phyloP scores from a whole-genome alignment of 2,329 filamentous ascomycete genomes.

The Beauveria australis region DNA sequence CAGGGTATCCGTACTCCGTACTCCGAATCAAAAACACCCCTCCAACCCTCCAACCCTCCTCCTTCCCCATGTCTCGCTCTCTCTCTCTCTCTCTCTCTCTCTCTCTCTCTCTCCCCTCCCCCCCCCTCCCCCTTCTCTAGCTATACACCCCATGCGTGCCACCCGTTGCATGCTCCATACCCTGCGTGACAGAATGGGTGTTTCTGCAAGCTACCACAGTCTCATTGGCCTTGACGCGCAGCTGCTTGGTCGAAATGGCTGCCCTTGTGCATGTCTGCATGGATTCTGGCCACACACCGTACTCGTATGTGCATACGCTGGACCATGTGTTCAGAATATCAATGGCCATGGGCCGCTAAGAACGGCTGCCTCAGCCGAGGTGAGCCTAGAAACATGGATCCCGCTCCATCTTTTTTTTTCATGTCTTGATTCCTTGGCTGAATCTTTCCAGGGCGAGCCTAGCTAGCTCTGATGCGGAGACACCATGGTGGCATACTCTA shows the following conservation, averaged over 20 bases:
- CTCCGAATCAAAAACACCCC: slow-evolving; percentile 1
- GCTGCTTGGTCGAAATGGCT: slow-evolving; percentile 2
- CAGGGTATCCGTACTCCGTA: neutral
- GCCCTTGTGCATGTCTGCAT: neutral
- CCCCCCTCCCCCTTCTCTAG: neutral
- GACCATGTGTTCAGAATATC: slow-evolving; percentile 8
- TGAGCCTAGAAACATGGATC: slow-evolving; percentile 8
- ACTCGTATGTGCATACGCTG: slow-evolving; percentile 4
- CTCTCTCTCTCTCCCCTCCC: no score
- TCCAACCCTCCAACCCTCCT: neutral
- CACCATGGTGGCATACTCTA: slow-evolving; percentile 8
- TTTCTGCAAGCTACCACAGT: neutral
- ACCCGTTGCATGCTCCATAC: slow-evolving; percentile 9
- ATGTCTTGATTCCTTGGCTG: slow-evolving; percentile 8
- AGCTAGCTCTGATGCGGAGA: slow-evolving; percentile 9
- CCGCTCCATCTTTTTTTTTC: slow-evolving; percentile 4
- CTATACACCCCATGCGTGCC: slow-evolving; percentile 2
- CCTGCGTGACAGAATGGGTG: slow-evolving; percentile 7
- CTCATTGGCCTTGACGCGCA: neutral
- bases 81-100: neutral
- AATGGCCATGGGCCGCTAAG: slow-evolving; percentile 2
- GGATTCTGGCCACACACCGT: neutral
- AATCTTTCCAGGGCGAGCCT: neutral
- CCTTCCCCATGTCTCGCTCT: no score
- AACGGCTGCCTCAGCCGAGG: slow-evolving; percentile 11